Evolutionary conservation across 805 yeast genomes (phyloP).

Genomic region (Yarrowia yakushimensis): DNA sequence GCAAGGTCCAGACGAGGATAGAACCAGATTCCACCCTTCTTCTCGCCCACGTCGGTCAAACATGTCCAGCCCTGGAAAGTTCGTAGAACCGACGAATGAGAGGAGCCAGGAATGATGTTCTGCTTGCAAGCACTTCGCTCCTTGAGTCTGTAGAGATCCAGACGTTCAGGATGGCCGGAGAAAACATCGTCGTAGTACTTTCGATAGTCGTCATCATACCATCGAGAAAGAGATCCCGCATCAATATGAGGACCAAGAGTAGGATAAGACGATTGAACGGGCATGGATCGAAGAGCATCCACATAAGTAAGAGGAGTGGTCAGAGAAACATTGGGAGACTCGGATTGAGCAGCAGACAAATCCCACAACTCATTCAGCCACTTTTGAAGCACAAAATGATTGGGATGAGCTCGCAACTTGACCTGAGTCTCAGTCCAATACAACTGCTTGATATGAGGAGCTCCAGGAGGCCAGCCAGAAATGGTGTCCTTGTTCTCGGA

Average conservation of each 20-base stretch:
- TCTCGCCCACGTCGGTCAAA: background rate
- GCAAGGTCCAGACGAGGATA: background rate
- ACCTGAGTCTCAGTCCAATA: slow-evolving; percentile 9
- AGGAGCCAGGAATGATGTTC: background rate
- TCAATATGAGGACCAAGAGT: slow-evolving; percentile 6
- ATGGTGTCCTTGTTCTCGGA: background rate
- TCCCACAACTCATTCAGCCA: slow-evolving; percentile 12
- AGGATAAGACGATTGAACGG: background rate
- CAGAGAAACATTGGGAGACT: background rate
- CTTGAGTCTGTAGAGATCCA: background rate
- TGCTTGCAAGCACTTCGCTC: background rate
- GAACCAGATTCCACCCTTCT: background rate
- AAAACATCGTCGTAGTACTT: background rate
- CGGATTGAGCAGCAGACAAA: too few species aligned
- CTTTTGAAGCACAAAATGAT: background rate
- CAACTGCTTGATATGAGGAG: background rate
- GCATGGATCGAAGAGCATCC: background rate
- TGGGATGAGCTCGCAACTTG: background rate
- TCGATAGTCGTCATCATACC: background rate
- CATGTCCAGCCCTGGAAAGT: slow-evolving; percentile 15
- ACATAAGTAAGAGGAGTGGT: background rate
- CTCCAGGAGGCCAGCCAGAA: background rate
- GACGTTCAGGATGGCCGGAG: background rate
- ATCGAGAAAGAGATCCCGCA: background rate
- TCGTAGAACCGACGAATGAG: background rate